Conservation (phyloP, 805 yeast genomes). For the Clavispora santaluciae region DNA sequence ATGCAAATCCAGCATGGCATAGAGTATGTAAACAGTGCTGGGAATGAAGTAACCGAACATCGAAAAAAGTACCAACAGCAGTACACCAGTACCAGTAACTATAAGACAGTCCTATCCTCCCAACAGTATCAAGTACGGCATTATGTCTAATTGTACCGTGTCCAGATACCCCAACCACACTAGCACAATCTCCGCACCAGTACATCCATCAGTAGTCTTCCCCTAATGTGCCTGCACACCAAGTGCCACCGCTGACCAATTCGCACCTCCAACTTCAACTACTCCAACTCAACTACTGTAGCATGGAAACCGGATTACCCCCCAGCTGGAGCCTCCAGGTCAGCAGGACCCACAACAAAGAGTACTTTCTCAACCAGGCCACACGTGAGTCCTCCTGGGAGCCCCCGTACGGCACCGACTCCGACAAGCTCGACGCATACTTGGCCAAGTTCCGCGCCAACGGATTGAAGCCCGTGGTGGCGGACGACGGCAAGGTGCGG, state of each 20-base stretch:
- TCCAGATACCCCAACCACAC: too few relatives aligned
- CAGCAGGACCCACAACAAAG: conserved; percentile 77
- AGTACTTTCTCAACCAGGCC: conserved; percentile 70
- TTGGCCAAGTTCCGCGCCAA: conserved; percentile 36
- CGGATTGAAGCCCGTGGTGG: conserved; percentile 28
- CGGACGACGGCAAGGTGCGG: conserved; percentile 54
- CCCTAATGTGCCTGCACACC: too few relatives aligned
- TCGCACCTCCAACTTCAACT: not conserved
- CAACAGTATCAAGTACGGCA: too few relatives aligned
- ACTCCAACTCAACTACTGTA: conserved; percentile 18
- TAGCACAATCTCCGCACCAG: not conserved
- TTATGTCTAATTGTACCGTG: too few relatives aligned
- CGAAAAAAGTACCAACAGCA: too few relatives aligned
- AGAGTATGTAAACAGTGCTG: too few relatives aligned
- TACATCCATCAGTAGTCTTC: too few relatives aligned
- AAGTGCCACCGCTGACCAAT: not conserved
- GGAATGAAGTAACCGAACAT: too few relatives aligned
- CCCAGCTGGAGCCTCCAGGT: conserved; percentile 75
- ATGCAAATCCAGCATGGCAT: too few relatives aligned
- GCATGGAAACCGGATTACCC: conserved; percentile 71
- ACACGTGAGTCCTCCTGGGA: conserved; percentile 83
- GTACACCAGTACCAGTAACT: too few relatives aligned
- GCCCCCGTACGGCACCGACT: conserved; percentile 80
- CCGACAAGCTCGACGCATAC: conserved; percentile 52
- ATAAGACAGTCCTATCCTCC: too few relatives aligned